A percentile compares a stretch with the other conserved stretches of the same genome.
phyloP scores from a whole-genome alignment of 306 rosid genomes.

The Canavalia gladiata region DNA sequence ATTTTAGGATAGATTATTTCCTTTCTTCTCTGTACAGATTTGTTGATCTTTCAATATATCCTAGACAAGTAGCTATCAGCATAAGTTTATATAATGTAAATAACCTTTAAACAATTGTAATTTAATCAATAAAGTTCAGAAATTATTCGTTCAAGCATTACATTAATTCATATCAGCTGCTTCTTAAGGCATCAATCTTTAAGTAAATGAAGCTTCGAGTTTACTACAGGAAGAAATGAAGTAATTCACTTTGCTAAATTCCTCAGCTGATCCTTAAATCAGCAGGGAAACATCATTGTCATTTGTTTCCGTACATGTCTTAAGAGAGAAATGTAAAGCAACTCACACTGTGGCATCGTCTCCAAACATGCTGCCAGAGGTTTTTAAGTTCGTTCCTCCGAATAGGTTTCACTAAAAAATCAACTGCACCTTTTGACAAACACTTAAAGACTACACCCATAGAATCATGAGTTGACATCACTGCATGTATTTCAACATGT shows the following conservation, averaged over 20 bases:
- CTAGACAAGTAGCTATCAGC: neutral
- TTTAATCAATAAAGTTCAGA: neutral
- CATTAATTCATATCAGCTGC: conserved; percentile 15
- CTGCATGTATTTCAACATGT: conserved; percentile 45
- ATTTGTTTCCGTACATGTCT: conserved; percentile 47
- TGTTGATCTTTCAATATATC: neutral
- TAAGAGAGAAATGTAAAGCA: conserved; percentile 52
- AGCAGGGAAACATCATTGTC: conserved; percentile 26
- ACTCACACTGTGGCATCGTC: conserved; percentile 77
- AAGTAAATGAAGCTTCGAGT: conserved; percentile 13
- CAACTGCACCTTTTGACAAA: conserved; percentile 73
- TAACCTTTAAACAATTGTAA: neutral
- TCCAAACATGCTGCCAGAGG: conserved; percentile 81
- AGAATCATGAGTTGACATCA: conserved; percentile 75
- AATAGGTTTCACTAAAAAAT: conserved; percentile 72
- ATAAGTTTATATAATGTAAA: neutral
- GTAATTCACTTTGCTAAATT: conserved; percentile 21
- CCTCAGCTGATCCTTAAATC: conserved; percentile 25
- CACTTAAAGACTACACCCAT: conserved; percentile 72
- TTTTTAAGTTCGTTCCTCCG: conserved; percentile 79
- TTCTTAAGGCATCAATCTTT: conserved; percentile 24
- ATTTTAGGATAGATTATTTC: neutral
- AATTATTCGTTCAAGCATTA: neutral
- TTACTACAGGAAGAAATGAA: conserved; percentile 21
- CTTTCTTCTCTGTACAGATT: neutral